Conservation (phyloP, 2,329 filamentous ascomycete genomes). For the Colletotrichum abscissum region DNA sequence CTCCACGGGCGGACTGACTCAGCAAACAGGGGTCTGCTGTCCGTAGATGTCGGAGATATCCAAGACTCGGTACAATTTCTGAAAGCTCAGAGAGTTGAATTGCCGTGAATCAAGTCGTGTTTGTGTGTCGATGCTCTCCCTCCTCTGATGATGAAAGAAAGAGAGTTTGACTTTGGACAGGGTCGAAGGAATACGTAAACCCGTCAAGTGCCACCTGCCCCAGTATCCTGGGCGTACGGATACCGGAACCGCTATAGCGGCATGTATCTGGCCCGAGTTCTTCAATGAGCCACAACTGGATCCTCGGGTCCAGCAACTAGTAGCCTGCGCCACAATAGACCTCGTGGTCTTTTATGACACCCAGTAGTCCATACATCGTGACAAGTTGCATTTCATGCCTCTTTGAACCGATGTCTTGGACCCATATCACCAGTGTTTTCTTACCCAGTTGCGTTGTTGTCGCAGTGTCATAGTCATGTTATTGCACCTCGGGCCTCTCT, state of each 20-base stretch:
- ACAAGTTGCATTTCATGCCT: neutral
- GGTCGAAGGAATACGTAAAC: constrained; percentile 19
- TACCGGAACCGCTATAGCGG: neutral
- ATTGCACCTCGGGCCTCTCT: no score
- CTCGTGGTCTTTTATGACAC: neutral
- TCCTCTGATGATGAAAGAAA: constrained; percentile 28
- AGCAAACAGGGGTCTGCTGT: constrained; percentile 20
- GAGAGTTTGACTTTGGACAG: constrained; percentile 26
- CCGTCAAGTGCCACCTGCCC: constrained; percentile 10
- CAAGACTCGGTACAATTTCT: neutral
- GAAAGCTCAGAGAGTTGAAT: neutral
- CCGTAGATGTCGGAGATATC: neutral
- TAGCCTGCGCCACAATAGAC: constrained; percentile 23
- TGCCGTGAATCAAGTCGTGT: neutral
- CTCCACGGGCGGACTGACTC: constrained; percentile 19
- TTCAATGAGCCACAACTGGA: neutral
- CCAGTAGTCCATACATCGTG: neutral
- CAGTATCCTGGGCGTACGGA: neutral
- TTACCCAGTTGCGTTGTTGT: no score
- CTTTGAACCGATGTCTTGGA: no score
- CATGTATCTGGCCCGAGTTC: neutral
- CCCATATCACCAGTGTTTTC: no score
- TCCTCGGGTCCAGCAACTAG: neutral
- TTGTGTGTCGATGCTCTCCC: neutral
- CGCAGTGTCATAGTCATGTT: no score